phyloP scores from a whole-genome alignment of 2,329 filamentous ascomycete genomes.

The Pseudocercospora musae region DNA sequence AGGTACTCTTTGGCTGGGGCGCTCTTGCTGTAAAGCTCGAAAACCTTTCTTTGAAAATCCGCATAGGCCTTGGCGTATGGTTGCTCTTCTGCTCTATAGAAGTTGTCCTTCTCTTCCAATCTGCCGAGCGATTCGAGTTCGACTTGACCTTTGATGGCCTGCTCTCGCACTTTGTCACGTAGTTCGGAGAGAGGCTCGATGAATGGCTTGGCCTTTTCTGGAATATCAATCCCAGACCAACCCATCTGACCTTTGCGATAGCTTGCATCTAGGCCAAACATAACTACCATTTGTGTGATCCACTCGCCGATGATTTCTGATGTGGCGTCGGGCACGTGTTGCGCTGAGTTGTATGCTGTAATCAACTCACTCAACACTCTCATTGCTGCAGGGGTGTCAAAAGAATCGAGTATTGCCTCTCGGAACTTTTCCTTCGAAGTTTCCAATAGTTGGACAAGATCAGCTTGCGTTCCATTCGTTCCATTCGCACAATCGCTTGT shows the following conservation, averaged over 20 bases:
- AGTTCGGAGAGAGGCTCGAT: slow-evolving; percentile 58
- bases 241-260: slow-evolving; percentile 50
- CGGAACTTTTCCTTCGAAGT: slow-evolving; percentile 57
- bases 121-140: slow-evolving; percentile 34
- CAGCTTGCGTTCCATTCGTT: slow-evolving; percentile 32
- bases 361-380: slow-evolving; percentile 73
- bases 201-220: slow-evolving; percentile 56
- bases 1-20: slow-evolving; percentile 68
- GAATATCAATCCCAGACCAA: slow-evolving; percentile 64
- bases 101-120: slow-evolving; percentile 27
- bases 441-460: slow-evolving; percentile 49
- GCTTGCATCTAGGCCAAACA: slow-evolving; percentile 73
- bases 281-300: slow-evolving; percentile 78
- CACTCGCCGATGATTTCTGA: slow-evolving; percentile 63
- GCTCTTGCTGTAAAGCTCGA: slow-evolving; percentile 48
- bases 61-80: slow-evolving; percentile 50
- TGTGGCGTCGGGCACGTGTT: slow-evolving; percentile 46
- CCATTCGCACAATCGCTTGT: slow-evolving; percentile 18
- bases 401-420: slow-evolving; percentile 73
- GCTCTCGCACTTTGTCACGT: slow-evolving; percentile 56
- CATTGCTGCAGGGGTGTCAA: slow-evolving; percentile 81
- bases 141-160: slow-evolving; percentile 50
- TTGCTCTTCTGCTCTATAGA: slow-evolving; percentile 25
- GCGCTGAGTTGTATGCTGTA: slow-evolving; percentile 66
- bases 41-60: slow-evolving; percentile 60